phyloP scores from a whole-genome alignment of 208 protist species.

The Crithidia expoeki region DNA sequence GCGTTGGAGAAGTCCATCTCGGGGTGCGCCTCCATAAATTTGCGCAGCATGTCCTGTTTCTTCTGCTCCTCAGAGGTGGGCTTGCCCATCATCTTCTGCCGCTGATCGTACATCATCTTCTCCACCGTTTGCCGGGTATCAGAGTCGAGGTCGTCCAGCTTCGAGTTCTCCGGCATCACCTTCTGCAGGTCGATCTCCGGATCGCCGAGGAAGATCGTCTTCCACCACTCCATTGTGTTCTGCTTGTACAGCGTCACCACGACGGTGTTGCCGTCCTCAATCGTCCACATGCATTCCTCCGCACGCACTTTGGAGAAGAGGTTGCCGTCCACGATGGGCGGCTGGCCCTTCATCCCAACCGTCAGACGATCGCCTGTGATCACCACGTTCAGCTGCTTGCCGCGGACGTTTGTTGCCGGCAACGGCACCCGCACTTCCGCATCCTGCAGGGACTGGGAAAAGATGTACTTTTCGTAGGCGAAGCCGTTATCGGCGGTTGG shows the following conservation, averaged over 20 bases:
- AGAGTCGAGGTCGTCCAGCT: conserved; percentile 94
- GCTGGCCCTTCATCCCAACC: conserved; percentile 85
- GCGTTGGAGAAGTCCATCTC: conserved; percentile 96
- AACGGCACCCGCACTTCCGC: conserved; percentile 89
- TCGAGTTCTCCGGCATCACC: conserved; percentile 94
- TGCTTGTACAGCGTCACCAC: conserved; percentile 90
- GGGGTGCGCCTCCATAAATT: conserved; percentile 95
- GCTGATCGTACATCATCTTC: conserved; percentile 97
- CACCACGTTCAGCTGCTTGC: conserved; percentile 80
- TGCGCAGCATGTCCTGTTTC: conserved; percentile 93
- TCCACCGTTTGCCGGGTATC: conserved; percentile 95
- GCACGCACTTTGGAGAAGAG: conserved; percentile 70
- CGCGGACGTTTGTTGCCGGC: conserved; percentile 59
- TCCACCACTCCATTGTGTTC: conserved; percentile 95
- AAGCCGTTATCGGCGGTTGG: conserved; percentile 88
- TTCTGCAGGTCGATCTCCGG: conserved; percentile 94
- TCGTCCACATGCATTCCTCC: conserved; percentile 93
- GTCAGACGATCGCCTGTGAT: conserved; percentile 69
- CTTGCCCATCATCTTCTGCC: conserved; percentile 93
- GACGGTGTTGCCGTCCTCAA: conserved; percentile 88
- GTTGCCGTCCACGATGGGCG: conserved; percentile 84
- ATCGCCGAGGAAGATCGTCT: conserved; percentile 84
- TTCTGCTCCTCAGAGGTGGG: conserved; percentile 94
- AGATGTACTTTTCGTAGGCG: conserved; percentile 89
- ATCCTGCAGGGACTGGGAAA: conserved; percentile 89